Evolutionary conservation across 306 rosid species (phyloP).

Genomic region (Rosa rugosa): DNA sequence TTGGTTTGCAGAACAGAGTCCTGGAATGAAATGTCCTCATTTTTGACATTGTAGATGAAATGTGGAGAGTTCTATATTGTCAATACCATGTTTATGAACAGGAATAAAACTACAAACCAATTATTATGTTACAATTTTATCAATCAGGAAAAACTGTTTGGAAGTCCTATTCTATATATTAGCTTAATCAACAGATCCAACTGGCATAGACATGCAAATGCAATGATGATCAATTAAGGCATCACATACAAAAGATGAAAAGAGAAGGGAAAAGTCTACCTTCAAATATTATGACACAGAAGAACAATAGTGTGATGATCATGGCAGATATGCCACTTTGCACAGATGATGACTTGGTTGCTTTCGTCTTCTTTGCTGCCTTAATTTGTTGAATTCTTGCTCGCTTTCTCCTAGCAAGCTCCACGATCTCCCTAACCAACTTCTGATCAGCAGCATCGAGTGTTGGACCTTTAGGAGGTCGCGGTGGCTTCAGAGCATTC

Average conservation of each 20-base stretch:
- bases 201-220: background rate
- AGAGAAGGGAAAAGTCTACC: conserved; percentile 39
- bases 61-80: too few relatives aligned
- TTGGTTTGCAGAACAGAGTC: background rate
- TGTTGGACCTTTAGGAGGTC: conserved; percentile 71
- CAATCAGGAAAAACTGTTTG: background rate
- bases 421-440: conserved; percentile 58
- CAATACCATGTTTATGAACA: too few relatives aligned
- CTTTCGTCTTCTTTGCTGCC: conserved; percentile 54
- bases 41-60: too few relatives aligned
- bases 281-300: conserved; percentile 51
- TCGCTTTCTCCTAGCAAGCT: conserved; percentile 66
- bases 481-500: conserved; percentile 68
- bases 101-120: background rate
- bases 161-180: background rate
- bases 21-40: background rate
- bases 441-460: conserved; percentile 65
- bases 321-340: conserved; percentile 51
- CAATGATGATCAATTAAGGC: background rate
- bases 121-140: background rate
- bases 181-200: background rate
- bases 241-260: conserved; percentile 8
- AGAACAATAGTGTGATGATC: conserved; percentile 57
- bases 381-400: conserved; percentile 55
- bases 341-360: conserved; percentile 43